Base-by-base conservation (phyloP, 345 rosid genomes). In the Brassica napus region DNA sequence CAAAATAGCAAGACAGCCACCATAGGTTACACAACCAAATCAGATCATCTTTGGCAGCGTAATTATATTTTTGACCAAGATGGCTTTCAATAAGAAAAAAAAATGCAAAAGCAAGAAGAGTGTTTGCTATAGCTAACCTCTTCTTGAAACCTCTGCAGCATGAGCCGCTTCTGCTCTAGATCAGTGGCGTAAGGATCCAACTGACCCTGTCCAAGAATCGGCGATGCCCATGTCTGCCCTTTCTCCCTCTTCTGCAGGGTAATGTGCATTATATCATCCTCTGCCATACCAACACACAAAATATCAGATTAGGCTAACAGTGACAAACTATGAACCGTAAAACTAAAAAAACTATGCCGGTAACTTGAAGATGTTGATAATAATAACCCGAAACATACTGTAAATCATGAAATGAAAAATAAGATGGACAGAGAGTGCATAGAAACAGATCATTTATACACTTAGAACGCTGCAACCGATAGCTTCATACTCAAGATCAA, bases 91-190 rank as follows among this genome's bases (percentile, higher is more conserved):
- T 72, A 55, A 79, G 54, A 4, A 68, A 9, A 2, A 21, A 4
- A 44, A 37, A 66, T 5, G 24, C 6, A 32, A 78, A 72, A 66
- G 8, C 69, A 58, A 59, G 55, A 32, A 5, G 31, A 15, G 1
- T 10, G 23, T n/a, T 59, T 47, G 16, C 8, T 2, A 49, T 10
- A 24, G n/a, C 78, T 86, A 80, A 89, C 98, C 98, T 92, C 97
- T 84, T 92, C 96, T 78, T 94, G 98, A 82, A 94, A 94, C 82
- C 97, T 94, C 86, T 91, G 93, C 28, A 94, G 89, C 98, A 91
- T 94, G 75, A 93, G 93, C 1, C 96, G 91, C 76, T 89, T 94
- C 89, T 94, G 97, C 74, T 91, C 97, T 11, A 87, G 78, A 77
- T 91, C 96, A 65, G 93, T 79, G 3, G 90, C 52, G 9, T 90